Evolutionary conservation across 2,329 filamentous ascomycete genomes (phyloP), one percentile per base, ranked within the genome.

Genomic region (Aspergillus eucalypticola): DNA sequence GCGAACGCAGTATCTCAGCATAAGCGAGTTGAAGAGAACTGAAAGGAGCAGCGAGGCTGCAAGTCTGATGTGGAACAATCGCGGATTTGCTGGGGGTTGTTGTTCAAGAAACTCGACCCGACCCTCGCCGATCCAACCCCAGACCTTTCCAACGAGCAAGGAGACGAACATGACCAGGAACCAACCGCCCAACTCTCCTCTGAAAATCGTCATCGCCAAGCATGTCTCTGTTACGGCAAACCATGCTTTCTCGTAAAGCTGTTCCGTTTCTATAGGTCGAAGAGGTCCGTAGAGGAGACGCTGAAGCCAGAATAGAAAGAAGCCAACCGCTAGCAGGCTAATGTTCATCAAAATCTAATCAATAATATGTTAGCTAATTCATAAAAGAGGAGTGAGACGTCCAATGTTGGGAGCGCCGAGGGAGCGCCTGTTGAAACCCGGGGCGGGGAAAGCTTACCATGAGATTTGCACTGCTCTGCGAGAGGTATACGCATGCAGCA

Each of bases 81-180:
- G 85, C 3, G 93, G 93, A 70, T 96, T 96, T 41, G 89, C 84
- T 0, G 94, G 94, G 3, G 94, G 93, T 76, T 98, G 93, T 76
- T 99, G 95, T 78, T 99, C 95, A 55, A 98, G 83, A 48, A 95
- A 86, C 74, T 99, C 96, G 57, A 99, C 92, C 56, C 96, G 86
- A 23, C 94, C 94, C 74, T 97, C 94, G 55, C 91, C 92, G 67
- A 99, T 96, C 95, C 96, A 99, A 58, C 92, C 91, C 93, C 96
- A 99, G 51, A 99, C 90, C 79, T 98, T 98, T 57, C 93, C 93
- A 3, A 92, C 94, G 50, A 99, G 86, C 41, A 99, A 84, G 25
- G 89, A 88, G 15, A 96, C 91, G 76, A 99, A 98, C 93, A 99
- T 98, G 70, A 95, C 88, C 60, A 99, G 82, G 72, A 98, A 96